Evolutionary conservation across 257 asterid genomes (phyloP).

Genomic region (Agastache rugosa): DNA sequence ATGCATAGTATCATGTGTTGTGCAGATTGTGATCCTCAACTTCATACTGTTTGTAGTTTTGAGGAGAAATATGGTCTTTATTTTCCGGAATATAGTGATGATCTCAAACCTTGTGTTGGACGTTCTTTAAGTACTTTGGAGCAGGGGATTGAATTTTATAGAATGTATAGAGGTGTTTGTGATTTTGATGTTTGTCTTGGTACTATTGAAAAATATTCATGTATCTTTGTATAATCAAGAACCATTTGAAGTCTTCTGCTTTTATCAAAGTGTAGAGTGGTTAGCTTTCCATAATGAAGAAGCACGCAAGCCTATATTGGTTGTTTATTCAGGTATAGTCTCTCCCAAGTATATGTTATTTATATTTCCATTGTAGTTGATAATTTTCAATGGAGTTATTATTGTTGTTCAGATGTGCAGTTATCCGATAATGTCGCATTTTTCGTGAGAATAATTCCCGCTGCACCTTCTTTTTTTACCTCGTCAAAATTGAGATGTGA

Average conservation of each 20-base stretch:
- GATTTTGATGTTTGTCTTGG: too few relatives aligned
- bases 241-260: slow-evolving; percentile 60
- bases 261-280: slow-evolving; percentile 64
- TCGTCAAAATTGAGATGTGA: slow-evolving; percentile 64
- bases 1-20: too few relatives aligned
- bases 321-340: slow-evolving; percentile 76
- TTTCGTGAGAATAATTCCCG: slow-evolving; percentile 78
- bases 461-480: slow-evolving; percentile 76
- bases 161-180: too few relatives aligned
- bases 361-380: slow-evolving; percentile 10
- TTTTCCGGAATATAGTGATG: too few relatives aligned
- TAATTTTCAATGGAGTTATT: slow-evolving; percentile 26
- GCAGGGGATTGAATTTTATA: too few relatives aligned
- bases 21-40: too few relatives aligned
- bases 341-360: slow-evolving; percentile 8
- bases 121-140: too few relatives aligned
- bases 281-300: slow-evolving; percentile 81
- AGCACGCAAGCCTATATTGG: slow-evolving; percentile 88
- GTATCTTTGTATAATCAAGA: slow-evolving; percentile 82
- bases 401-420: slow-evolving; percentile 52
- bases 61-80: too few relatives aligned
- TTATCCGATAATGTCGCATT: slow-evolving; percentile 56
- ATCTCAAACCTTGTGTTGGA: too few relatives aligned
- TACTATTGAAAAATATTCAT: slow-evolving; percentile 93
- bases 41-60: too few relatives aligned